phyloP scores from a whole-genome alignment of 225 moss, liverwort and hornwort genomes.

The Polytrichum formosum region DNA sequence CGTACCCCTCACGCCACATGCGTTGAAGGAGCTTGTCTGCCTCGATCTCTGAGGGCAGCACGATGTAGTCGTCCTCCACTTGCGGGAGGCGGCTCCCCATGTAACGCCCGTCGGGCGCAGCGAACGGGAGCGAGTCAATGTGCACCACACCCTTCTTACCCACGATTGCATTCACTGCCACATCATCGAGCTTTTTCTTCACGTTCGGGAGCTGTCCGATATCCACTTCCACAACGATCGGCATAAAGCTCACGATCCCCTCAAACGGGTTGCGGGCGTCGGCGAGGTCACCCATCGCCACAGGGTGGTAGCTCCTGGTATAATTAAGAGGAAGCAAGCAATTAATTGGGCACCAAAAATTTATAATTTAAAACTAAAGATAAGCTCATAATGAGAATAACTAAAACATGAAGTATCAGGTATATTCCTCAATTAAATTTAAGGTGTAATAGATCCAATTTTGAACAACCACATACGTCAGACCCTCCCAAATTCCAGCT shows the following conservation, averaged over 20 bases:
- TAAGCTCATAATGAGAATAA: too few species aligned
- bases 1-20: slow-evolving; percentile 7
- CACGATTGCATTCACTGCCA: slow-evolving; percentile 11
- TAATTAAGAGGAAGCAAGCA: too few species aligned
- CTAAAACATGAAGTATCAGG: too few species aligned
- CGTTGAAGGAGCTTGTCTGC: slow-evolving; percentile 11
- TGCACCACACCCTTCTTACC: slow-evolving; percentile 11
- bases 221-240: slow-evolving; percentile 12
- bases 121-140: slow-evolving; percentile 7
- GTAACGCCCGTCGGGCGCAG: not conserved
- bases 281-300: not conserved
- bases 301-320: too few species aligned
- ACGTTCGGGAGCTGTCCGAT: slow-evolving; percentile 1
- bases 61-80: slow-evolving; percentile 1
- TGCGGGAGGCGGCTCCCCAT: slow-evolving; percentile 12
- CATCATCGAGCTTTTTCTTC: slow-evolving; percentile 12
- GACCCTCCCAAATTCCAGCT: too few species aligned
- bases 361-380: too few species aligned
- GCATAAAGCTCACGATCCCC: slow-evolving; percentile 12
- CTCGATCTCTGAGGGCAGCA: slow-evolving; percentile 1
- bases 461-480: too few species aligned
- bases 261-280: slow-evolving; percentile 5
- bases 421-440: too few species aligned
- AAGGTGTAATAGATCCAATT: too few species aligned
- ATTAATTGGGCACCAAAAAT: too few species aligned